These are phyloP conservation scores for Metschnikowia amazonensis DNA, from an alignment of 805 yeast genomes.

Conservation along the genomic window DNA sequence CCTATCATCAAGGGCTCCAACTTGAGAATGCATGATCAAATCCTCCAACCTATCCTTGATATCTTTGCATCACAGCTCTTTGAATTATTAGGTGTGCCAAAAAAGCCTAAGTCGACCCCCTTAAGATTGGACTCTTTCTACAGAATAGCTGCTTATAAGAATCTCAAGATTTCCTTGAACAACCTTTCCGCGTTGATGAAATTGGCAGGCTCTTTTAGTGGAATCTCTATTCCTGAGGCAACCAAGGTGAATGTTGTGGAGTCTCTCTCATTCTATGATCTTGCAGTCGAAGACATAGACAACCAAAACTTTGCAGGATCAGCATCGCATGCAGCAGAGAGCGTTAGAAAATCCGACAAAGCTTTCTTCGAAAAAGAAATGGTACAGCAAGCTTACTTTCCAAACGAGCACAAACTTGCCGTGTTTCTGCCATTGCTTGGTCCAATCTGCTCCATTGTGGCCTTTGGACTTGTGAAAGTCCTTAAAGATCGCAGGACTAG, in stretches of 20 bases:
- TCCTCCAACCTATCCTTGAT: constrained; percentile 57
- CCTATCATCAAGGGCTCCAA: constrained; percentile 17
- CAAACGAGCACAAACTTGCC: constrained; percentile 93
- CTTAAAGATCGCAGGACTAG: constrained; percentile 42
- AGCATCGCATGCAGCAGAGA: constrained; percentile 44
- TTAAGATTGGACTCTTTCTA: constrained; percentile 64
- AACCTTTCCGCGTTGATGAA: constrained; percentile 71
- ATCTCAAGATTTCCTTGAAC: constrained; percentile 59
- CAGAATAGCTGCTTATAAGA: constrained; percentile 54
- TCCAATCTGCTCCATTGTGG: constrained; percentile 67
- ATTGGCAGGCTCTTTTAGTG: constrained; percentile 62
- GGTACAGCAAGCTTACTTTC: constrained; percentile 93
- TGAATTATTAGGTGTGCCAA: constrained; percentile 66
- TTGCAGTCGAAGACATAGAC: constrained; percentile 30
- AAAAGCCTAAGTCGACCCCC: constrained; percentile 52
- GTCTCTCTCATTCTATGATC: constrained; percentile 43
- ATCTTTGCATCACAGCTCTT: constrained; percentile 73
- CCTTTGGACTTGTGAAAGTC: constrained; percentile 48
- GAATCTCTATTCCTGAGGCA: constrained; percentile 77
- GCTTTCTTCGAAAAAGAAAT: constrained; percentile 93
- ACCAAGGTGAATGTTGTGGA: constrained; percentile 56
- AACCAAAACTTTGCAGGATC: constrained; percentile 27
- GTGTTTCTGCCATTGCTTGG: constrained; percentile 89
- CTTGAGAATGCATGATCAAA: constrained; percentile 35
- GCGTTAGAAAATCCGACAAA: constrained; percentile 56